Evolutionary conservation across 345 rosid genomes (phyloP).

Genomic region (Passiflora organensis): DNA sequence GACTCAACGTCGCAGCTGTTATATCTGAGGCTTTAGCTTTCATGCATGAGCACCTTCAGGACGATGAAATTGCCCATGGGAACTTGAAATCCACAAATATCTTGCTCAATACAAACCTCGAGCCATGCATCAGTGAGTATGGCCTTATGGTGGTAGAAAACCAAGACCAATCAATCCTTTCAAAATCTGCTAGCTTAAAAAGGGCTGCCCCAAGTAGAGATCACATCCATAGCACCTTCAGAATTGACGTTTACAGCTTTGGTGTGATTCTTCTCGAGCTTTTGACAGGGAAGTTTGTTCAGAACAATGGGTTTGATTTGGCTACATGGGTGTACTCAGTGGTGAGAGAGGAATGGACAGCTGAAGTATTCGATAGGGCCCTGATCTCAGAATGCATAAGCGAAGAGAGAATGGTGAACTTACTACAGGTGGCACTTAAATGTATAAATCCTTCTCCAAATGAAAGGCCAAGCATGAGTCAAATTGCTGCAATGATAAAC

Average conservation of each 20-base stretch:
- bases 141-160: slow-evolving; percentile 39
- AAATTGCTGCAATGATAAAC: slow-evolving; percentile 30
- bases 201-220: background rate
- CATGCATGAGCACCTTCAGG: slow-evolving; percentile 36
- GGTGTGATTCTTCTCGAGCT: slow-evolving; percentile 65
- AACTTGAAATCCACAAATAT: slow-evolving; percentile 60
- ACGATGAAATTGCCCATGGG: slow-evolving; percentile 51
- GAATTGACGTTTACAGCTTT: slow-evolving; percentile 34
- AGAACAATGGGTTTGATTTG: slow-evolving; percentile 40
- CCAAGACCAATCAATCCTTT: slow-evolving; percentile 17
- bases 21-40: slow-evolving; percentile 40
- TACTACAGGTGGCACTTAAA: slow-evolving; percentile 42
- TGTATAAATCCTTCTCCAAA: slow-evolving; percentile 37
- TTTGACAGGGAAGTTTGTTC: slow-evolving; percentile 49
- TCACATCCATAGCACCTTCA: slow-evolving; percentile 17
- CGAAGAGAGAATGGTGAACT: slow-evolving; percentile 53
- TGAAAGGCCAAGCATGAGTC: slow-evolving; percentile 42
- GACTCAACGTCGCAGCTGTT: slow-evolving; percentile 36
- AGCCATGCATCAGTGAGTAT: slow-evolving; percentile 52
- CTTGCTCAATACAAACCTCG: slow-evolving; percentile 42
- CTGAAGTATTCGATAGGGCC: slow-evolving; percentile 47
- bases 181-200: slow-evolving; percentile 12
- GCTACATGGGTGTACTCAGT: slow-evolving; percentile 50
- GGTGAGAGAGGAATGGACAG: slow-evolving; percentile 60
- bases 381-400: slow-evolving; percentile 40